Conservation (phyloP, 345 rosid genomes). For the Anastatica hierochuntica region DNA sequence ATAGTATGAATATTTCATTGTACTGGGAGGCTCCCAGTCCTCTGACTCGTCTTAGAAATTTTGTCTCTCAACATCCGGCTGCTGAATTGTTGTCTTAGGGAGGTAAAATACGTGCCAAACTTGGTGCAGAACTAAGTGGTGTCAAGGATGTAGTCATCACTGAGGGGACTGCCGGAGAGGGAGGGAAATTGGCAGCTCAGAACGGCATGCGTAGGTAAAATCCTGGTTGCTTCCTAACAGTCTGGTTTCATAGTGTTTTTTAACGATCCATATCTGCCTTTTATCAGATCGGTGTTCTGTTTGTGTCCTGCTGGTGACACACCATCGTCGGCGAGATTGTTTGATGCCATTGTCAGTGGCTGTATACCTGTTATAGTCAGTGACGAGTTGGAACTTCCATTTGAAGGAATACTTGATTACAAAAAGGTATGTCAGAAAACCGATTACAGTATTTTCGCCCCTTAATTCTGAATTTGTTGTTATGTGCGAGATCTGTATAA, state of each 20-base stretch:
- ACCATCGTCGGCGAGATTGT: conserved; percentile 82
- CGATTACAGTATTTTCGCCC: background rate
- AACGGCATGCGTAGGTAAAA: conserved; percentile 71
- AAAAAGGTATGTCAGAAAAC: conserved; percentile 38
- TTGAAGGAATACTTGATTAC: conserved; percentile 79
- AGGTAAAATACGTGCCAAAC: conserved; percentile 73
- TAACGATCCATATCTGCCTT: background rate
- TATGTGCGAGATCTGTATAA: background rate
- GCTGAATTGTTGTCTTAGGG: conserved; percentile 35
- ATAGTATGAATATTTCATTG: background rate
- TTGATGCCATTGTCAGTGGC: conserved; percentile 86
- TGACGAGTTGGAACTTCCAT: conserved; percentile 83
- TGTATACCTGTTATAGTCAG: conserved; percentile 82
- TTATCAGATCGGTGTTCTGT: conserved; percentile 62
- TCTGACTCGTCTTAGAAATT: background rate
- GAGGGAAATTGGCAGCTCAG: conserved; percentile 69
- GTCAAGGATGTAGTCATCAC: conserved; percentile 44
- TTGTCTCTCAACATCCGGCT: conserved; percentile 1
- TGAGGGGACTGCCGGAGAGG: conserved; percentile 74
- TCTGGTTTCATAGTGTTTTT: background rate
- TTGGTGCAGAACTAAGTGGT: conserved; percentile 49
- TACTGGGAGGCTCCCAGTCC: background rate
- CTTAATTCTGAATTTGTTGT: background rate
- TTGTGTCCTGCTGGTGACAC: conserved; percentile 88
- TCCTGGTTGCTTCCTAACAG: background rate